phyloP scores from a whole-genome alignment of 2,329 filamentous ascomycete genomes.

The Akanthomyces muscarius region DNA sequence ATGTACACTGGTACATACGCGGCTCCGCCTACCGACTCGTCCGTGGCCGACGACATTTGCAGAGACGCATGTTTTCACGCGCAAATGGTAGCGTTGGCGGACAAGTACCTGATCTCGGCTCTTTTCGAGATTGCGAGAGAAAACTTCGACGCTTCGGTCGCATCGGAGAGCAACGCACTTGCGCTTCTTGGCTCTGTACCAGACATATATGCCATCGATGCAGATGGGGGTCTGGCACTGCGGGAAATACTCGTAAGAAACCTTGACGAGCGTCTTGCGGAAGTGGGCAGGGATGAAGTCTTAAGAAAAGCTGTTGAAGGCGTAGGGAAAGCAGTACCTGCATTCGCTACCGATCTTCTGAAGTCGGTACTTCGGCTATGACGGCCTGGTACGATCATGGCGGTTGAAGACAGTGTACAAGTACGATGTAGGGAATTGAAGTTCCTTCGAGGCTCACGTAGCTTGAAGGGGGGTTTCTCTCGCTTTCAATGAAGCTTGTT shows the following conservation, averaged over 20 bases:
- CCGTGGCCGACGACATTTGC: neutral
- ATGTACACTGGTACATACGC: neutral
- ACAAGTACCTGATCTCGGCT: neutral
- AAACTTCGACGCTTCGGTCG: neutral
- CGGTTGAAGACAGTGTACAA: no score
- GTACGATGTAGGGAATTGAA: no score
- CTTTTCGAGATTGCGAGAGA: neutral
- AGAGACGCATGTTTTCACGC: neutral
- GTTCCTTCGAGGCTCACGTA: no score
- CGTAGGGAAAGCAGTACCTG: neutral
- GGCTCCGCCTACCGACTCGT: accelerated
- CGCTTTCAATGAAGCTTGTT: no score
- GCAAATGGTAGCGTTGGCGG: neutral
- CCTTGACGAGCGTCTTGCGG: neutral
- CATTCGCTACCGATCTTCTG: neutral
- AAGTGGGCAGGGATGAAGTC: neutral
- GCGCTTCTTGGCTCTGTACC: neutral
- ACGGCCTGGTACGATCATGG: no score
- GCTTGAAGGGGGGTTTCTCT: no score
- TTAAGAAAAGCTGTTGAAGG: neutral
- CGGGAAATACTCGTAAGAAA: neutral
- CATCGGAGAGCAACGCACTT: neutral
- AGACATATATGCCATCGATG: neutral
- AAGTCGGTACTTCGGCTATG: neutral
- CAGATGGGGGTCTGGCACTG: neutral